Base-by-base conservation (phyloP, 352 stramenopile genomes). In the Pythium brachiatum region DNA sequence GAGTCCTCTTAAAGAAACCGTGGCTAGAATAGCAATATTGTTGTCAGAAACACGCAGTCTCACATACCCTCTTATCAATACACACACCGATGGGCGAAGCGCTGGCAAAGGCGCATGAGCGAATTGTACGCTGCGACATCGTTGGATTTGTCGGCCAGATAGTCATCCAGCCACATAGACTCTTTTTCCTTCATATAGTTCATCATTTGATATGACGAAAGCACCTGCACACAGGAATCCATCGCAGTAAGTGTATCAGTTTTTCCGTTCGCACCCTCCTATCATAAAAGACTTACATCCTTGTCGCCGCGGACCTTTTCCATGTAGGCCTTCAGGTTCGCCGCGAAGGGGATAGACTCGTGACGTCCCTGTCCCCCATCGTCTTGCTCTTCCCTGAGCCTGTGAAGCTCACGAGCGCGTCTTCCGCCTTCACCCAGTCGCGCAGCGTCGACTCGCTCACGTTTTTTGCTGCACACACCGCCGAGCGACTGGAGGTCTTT, bases 161-260 rank as follows among this genome's bases (percentile, higher is more conserved):
- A 63, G 16, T 7, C 46, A 8, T 52, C 12, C 0, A 63, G 43
- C 57, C 57, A 63, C 29, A 32, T 7, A 3, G 7, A 1, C 0
- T 63, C 29, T 4, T 63, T 48, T 4, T 63, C 23, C 23, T 57
- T 63, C 57, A 57, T 63, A 34, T 34, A 57, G 1, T 0, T 9
- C 44, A 63, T 52, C 47, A 52, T 41, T 18, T 63, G 57, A 29
- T 41, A 23, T 9, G 57, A 62, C 15, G 46, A 62, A 15, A 62
- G 43, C 8, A 56, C 56, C 46, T 63, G 21, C 1, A 39, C 13
- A 34, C 20, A 26, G 5, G 32, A n/a, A 38, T 38, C 32, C 7
- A 38, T 38, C 32, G 13, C 13, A 38, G 7, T 38, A 38, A n/a
- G n/a, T n/a, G 20, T 48, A 16, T 48, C 11, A 48, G 41, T 2